phyloP scores from a whole-genome alignment of 140 eudicot genomes.

The Stevia rebaudiana region DNA sequence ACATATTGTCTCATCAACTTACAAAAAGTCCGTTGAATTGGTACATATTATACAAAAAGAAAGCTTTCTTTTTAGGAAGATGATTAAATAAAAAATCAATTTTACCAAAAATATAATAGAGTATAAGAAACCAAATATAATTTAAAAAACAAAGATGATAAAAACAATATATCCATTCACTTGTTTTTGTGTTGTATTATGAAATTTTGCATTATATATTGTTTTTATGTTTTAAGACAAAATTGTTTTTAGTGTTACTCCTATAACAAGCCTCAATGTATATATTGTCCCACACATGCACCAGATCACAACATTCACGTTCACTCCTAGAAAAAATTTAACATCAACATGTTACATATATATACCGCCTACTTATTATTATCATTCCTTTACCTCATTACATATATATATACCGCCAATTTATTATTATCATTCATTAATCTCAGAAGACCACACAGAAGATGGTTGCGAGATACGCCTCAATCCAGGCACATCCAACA shows the following conservation, averaged over 20 bases:
- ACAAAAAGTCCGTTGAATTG: too few species aligned
- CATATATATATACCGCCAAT: background rate
- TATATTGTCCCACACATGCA: background rate
- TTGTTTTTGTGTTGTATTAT: background rate
- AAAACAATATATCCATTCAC: too few species aligned
- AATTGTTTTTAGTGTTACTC: too few species aligned
- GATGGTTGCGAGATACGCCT: conserved; percentile 19
- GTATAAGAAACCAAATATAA: too few species aligned
- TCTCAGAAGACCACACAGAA: conserved; percentile 16
- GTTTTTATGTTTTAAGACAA: too few species aligned
- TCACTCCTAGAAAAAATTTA: background rate
- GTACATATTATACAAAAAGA: too few species aligned
- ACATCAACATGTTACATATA: background rate
- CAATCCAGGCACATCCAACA: conserved; percentile 24
- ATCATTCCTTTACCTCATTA: conserved; percentile 22
- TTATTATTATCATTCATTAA: conserved; percentile 16
- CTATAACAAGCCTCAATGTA: background rate
- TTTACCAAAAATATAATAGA: too few species aligned
- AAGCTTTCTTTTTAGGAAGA: too few species aligned
- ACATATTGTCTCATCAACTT: too few species aligned
- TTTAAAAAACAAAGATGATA: too few species aligned
- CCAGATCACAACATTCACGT: background rate
- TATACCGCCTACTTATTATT: background rate
- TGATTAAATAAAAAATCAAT: too few species aligned
- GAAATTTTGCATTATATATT: too few species aligned